These are phyloP conservation scores for Stephania japonica DNA, from an alignment of 164 flowering plant genomes.

Conservation along the genomic window DNA sequence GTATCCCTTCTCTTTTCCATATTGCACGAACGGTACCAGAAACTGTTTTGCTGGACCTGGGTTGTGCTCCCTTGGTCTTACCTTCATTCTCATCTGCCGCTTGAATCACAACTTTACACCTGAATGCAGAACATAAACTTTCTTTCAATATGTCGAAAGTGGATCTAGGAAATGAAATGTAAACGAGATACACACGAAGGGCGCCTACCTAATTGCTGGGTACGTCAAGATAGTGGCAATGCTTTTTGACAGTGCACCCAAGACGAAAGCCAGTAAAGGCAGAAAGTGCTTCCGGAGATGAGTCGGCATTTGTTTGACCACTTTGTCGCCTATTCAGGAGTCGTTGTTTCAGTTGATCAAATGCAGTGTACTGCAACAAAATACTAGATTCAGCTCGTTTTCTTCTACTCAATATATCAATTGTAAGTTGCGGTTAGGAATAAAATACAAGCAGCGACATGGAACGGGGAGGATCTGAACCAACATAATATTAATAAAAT, in stretches of 20 bases:
- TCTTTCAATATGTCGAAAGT: not conserved
- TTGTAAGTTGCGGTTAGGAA: not conserved
- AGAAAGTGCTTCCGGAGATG: slow-evolving; percentile 61
- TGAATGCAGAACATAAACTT: slow-evolving; percentile 20
- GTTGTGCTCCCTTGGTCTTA: slow-evolving; percentile 18
- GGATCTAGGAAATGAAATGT: not conserved
- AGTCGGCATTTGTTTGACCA: slow-evolving; percentile 21
- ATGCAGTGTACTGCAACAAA: slow-evolving; percentile 65
- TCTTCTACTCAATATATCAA: not conserved
- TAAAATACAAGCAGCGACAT: not conserved
- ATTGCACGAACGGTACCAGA: slow-evolving; percentile 36
- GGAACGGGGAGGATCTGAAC: not conserved
- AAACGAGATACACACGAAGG: not conserved
- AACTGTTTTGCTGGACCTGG: slow-evolving; percentile 30
- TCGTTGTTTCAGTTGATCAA: slow-evolving; percentile 80
- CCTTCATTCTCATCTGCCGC: slow-evolving; percentile 57
- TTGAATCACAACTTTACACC: slow-evolving; percentile 86
- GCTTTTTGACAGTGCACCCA: slow-evolving; percentile 80
- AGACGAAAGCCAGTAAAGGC: slow-evolving; percentile 71
- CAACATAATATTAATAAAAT: not conserved
- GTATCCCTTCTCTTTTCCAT: slow-evolving; percentile 58
- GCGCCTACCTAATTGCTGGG: slow-evolving; percentile 72
- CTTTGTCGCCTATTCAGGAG: slow-evolving; percentile 28
- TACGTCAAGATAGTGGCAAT: slow-evolving; percentile 71
- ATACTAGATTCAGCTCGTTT: not conserved